Conservation (phyloP, 345 rosid genomes). For the Diplotaxis tenuifolia region DNA sequence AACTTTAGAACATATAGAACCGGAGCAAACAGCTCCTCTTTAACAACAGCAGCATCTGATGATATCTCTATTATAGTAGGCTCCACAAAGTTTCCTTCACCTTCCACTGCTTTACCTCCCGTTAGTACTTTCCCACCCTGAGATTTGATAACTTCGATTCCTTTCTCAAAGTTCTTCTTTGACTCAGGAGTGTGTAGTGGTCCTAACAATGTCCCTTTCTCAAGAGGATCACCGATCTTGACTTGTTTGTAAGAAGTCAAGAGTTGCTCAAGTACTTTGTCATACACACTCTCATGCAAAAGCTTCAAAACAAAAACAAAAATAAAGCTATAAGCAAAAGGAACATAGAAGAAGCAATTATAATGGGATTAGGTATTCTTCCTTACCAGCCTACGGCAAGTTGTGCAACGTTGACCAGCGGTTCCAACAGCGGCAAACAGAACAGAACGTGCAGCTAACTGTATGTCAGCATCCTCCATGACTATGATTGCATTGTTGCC, state of each 20-base stretch:
- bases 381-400: slow-evolving; percentile 96
- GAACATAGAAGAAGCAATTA: neutral
- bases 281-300: slow-evolving; percentile 79
- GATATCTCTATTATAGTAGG: slow-evolving; percentile 94
- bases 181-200: slow-evolving; percentile 79
- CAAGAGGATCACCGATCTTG: slow-evolving; percentile 85
- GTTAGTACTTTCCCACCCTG: slow-evolving; percentile 92
- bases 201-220: slow-evolving; percentile 81
- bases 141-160: slow-evolving; percentile 80
- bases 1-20: slow-evolving; percentile 86
- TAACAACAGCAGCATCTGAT: slow-evolving; percentile 61
- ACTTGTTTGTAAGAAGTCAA: slow-evolving; percentile 78
- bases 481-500: slow-evolving; percentile 95
- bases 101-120: slow-evolving; percentile 65
- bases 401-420: slow-evolving; percentile 98
- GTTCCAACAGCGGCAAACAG: slow-evolving; percentile 97
- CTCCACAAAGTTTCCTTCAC: slow-evolving; percentile 89
- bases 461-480: slow-evolving; percentile 90
- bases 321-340: neutral
- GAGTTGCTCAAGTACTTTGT: slow-evolving; percentile 69
- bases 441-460: slow-evolving; percentile 82
- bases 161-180: slow-evolving; percentile 71
- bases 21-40: slow-evolving; percentile 93
- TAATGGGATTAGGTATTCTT: slow-evolving; percentile 14
- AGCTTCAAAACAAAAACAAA: slow-evolving; percentile 48